Evolutionary conservation across 2,329 filamentous ascomycete species (phyloP).

Genomic region (Ophiostoma tasmaniense): DNA sequence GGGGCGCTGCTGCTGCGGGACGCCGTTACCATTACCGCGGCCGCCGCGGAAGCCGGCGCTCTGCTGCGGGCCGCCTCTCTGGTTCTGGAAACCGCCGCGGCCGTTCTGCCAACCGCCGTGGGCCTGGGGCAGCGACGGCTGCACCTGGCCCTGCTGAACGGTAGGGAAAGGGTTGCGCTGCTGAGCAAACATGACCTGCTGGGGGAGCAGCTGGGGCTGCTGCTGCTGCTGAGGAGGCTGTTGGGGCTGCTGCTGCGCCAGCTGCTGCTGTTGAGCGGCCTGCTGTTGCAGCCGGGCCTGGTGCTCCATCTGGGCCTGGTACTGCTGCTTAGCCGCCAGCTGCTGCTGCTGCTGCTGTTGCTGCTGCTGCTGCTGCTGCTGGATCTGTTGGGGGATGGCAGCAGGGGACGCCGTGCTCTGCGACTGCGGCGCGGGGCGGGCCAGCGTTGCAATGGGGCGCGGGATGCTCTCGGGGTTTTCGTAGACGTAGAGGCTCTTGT

Average conservation of each 20-base stretch:
- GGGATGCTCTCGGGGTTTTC: slow-evolving; percentile 94
- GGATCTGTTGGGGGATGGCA: not conserved
- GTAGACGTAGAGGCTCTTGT: slow-evolving; percentile 98
- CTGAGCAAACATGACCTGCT: slow-evolving; percentile 6
- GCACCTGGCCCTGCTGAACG: slow-evolving; percentile 8
- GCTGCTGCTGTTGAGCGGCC: slow-evolving; percentile 2
- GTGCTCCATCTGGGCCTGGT: not conserved
- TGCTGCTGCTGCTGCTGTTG: not conserved
- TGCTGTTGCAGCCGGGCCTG: not conserved
- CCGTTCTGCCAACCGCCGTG: slow-evolving; percentile 20
- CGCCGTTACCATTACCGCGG: slow-evolving; percentile 8
- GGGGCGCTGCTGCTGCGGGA: not conserved
- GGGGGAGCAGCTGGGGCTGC: not conserved
- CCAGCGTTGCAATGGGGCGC: slow-evolving; percentile 56
- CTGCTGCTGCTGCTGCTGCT: not conserved
- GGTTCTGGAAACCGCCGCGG: slow-evolving; percentile 6
- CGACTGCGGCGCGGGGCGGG: slow-evolving; percentile 12
- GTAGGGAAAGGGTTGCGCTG: slow-evolving; percentile 11
- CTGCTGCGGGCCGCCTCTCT: slow-evolving; percentile 9
- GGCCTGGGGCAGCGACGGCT: slow-evolving; percentile 19
- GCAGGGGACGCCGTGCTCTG: not conserved
- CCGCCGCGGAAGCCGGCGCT: slow-evolving; percentile 14
- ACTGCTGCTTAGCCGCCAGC: not conserved
- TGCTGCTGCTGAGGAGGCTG: not conserved
- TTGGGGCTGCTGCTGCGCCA: not conserved